phyloP scores from a whole-genome alignment of 176 grass and related monocot genomes.

The Triticum aestivum region IWGSC_CS_RefSeq_v2.1 NC_057813.1:193586665-193587164 shows the following conservation, averaged over 20 bases:
- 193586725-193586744: background rate
- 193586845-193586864: conserved; percentile 34
- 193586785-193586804: conserved; percentile 45
- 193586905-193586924: conserved; percentile 40
- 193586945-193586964: background rate
- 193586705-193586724: background rate
- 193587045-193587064: conserved; percentile 31
- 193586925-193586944: background rate
- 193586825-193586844: conserved; percentile 83
- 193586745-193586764: conserved; percentile 54
- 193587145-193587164: background rate
- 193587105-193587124: background rate
- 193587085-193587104: background rate
- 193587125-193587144: background rate
- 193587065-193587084: background rate
- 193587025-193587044: conserved; percentile 39
- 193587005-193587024: background rate
- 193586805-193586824: conserved; percentile 40
- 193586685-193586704: conserved; percentile 60
- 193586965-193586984: conserved; percentile 43
- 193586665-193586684: conserved; percentile 68
- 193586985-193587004: conserved; percentile 2
- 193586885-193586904: background rate
- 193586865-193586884: conserved; percentile 37
- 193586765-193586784: conserved; percentile 66